Conservation (phyloP, 768 basidiomycete species). For the Suillus variegatus region DNA sequence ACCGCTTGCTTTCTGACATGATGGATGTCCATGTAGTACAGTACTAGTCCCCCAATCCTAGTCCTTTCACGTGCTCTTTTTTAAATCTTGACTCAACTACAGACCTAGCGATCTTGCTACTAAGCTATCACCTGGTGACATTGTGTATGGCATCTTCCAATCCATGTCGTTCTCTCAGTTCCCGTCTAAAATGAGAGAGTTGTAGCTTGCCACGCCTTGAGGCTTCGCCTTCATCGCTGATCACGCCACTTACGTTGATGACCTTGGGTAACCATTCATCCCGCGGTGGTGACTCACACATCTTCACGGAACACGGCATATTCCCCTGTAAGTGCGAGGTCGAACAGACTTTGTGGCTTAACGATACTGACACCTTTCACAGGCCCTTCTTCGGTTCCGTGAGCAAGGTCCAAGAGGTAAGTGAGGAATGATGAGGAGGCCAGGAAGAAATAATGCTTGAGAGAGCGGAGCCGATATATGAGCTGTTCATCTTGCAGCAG, state of each 20-base stretch:
- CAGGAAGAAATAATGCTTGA: slow-evolving; percentile 97
- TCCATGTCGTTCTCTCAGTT: too few species aligned
- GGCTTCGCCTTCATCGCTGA: slow-evolving; percentile 56
- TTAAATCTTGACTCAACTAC: too few species aligned
- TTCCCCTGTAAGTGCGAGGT: slow-evolving; percentile 81
- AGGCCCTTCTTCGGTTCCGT: slow-evolving; percentile 81
- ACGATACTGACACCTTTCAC: slow-evolving; percentile 80
- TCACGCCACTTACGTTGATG: slow-evolving; percentile 78
- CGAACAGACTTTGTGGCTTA: slow-evolving; percentile 92
- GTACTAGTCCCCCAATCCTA: too few species aligned
- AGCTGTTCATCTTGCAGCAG: slow-evolving; percentile 89
- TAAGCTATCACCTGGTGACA: slow-evolving; percentile 42
- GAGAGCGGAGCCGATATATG: slow-evolving; percentile 86
- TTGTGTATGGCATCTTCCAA: slow-evolving; percentile 33
- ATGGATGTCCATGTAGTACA: slow-evolving; percentile 56
- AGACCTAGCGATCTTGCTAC: too few species aligned
- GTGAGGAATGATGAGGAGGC: slow-evolving; percentile 96
- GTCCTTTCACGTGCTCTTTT: too few species aligned
- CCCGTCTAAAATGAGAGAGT: background rate
- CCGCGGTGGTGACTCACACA: slow-evolving; percentile 81
- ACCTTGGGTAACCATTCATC: slow-evolving; percentile 92
- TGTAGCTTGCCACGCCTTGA: slow-evolving; percentile 29
- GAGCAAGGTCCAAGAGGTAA: slow-evolving; percentile 88
- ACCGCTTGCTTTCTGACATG: background rate
- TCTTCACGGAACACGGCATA: slow-evolving; percentile 84